Evolutionary conservation across 495 filamentous ascomycete species (phyloP), one percentile per base, ranked within the genome.

Genomic region (Neurospora sp.): DNA sequence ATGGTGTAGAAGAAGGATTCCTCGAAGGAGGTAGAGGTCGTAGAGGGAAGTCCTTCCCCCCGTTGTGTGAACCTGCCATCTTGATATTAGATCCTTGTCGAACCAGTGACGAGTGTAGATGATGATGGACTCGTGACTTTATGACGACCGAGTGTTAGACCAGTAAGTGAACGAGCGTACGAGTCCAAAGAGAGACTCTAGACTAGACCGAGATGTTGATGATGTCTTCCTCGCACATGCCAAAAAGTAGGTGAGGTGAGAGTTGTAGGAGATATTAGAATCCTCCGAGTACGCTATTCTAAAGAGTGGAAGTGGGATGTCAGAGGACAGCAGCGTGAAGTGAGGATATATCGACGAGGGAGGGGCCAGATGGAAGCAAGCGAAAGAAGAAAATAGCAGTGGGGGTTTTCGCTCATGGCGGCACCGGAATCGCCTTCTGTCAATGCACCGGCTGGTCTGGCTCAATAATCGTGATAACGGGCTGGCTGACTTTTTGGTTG

Each of bases 1-100:
- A 71, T 9, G 39, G 31, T 13, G 72, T 70, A 37, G 72, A 45
- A 0, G 72, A 73, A 37, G 69, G 28, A n/a, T 70, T 70, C 21
- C 72, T 39, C 7, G 69, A 69, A 43, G 34, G 62, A 39, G 36
- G 48, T 8, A 73, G 38, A 36, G 72, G 39, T 21, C 72, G 72
- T 31, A 73, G 59, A n/a, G 59, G 72, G 39, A 73, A 69, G 28
- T 73, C 71, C 71, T 73, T 73, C 31, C 38, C 71, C 13, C n/a
- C 42, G 39, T 8, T 62, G 13, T 66, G 54, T 17, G 54, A 66
- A 7, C 54, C 28, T 34, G 54, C 54, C 54, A 66, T 66, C 28
- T 9, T 34, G 28, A 66, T 34, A 34, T 34, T 34, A 66, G 2
- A 34, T 66, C 54, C 54, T 66, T 66, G 54, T 34, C 54, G 54